Conservation (phyloP, 495 filamentous ascomycete species). For the Zalerion maritima region DNA sequence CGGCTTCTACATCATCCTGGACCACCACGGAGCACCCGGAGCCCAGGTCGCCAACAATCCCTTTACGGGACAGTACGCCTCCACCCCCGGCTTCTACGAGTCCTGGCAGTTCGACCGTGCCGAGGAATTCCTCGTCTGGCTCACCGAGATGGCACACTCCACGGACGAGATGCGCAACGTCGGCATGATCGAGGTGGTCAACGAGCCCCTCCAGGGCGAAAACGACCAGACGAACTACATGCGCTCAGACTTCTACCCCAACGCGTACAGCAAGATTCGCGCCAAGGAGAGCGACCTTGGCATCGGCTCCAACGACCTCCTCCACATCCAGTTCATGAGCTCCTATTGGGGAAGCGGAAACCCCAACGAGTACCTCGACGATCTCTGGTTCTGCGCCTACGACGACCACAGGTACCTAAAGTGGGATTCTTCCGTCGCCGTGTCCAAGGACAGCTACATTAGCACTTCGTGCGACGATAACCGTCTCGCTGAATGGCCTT, state of each 20-base stretch:
- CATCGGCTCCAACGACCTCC: conserved; percentile 5
- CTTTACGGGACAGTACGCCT: conserved; percentile 39
- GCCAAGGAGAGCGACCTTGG: conserved; percentile 8
- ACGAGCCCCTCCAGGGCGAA: conserved; percentile 37
- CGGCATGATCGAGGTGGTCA: conserved; percentile 45
- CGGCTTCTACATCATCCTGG: conserved; percentile 48
- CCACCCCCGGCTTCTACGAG: conserved; percentile 37
- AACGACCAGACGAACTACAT: conserved; percentile 18
- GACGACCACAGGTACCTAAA: conserved; percentile 38
- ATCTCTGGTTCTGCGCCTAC: conserved; percentile 12
- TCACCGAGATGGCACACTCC: conserved; percentile 39
- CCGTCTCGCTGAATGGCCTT: conserved; percentile 27
- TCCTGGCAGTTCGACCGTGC: conserved; percentile 42
- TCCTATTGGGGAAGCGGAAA: conserved; percentile 20
- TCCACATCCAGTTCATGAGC: conserved; percentile 21
- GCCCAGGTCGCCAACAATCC: conserved; percentile 36
- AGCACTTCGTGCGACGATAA: conserved; percentile 35
- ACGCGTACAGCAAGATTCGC: conserved; percentile 13
- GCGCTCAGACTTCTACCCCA: conserved; percentile 13
- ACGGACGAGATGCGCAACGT: conserved; percentile 28
- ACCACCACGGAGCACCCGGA: conserved; percentile 48
- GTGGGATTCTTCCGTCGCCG: conserved; percentile 28
- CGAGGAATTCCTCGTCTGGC: conserved; percentile 42
- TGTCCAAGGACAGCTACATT: conserved; percentile 32
- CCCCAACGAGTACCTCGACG: conserved; percentile 13